Evolutionary conservation across 108 stramenopile genomes (phyloP), one percentile per base, ranked within the genome.

Genomic region (Cyclostephanos invisitatus): DNA sequence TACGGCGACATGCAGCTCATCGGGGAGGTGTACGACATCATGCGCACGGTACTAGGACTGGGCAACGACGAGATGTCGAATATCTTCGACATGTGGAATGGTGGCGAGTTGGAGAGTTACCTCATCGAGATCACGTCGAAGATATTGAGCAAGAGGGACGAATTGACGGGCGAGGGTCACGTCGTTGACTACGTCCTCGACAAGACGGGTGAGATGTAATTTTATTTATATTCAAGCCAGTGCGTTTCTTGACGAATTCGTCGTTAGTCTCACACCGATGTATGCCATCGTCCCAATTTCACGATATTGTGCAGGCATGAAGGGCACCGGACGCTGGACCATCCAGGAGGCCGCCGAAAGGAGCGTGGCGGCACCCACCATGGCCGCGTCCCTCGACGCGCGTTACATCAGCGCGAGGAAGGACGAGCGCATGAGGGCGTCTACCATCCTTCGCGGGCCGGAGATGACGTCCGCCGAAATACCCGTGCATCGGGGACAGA

Each of bases 1-100:
- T 99, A 99, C 77, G 98, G 96, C 28, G 99, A 99, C 73, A 99
- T 99, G 99, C 98, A 98, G 75, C 83, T 98, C 53, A 99, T 99
- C 77, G 91, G 90, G 18, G 99, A 99, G 86, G 94, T 94, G 1
- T 99, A 98, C 67, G 97, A 97, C 68, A 71, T 99, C 29, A 80
- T 99, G 67, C 62, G 88, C 71, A 62, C 75, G 46, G 79, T 96
- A 21, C 90, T 93, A 20, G 93, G 94, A 0, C 82, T 99, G 81
- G 55, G 66, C 55, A 99, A 99, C 70, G 91, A 93, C 18, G 98
- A 98, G 83, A 96, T 99, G 86, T 81, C 95, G 8, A 78, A 82
- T 7, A 70, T 89, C 24, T 99, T 99, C 67, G 83, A 75, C 24
- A 85, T 93, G 67, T 99, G 97, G 97, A 99, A 99, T 83, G 75